Percentiles rank a stretch among this genome's conserved stretches.
phyloP scores from a whole-genome alignment of 179 eudicot genomes.

The Monotropa hypopitys region DNA sequence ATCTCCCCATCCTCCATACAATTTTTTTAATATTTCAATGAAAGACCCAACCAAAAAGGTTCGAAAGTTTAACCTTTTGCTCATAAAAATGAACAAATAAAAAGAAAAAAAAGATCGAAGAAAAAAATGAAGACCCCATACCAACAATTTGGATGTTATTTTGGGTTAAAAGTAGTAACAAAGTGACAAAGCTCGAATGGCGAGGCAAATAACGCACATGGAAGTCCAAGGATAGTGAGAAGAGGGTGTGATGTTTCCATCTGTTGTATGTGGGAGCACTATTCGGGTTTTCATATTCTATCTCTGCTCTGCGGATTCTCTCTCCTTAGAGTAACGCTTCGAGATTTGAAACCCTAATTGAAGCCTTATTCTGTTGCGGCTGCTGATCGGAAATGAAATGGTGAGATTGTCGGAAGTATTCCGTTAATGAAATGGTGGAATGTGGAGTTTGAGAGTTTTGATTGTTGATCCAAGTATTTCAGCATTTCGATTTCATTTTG shows the following conservation, averaged over 20 bases:
- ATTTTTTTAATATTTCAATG: too few relatives aligned
- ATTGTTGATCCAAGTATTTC: neutral
- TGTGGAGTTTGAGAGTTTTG: neutral
- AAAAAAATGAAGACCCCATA: neutral
- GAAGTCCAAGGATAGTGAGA: neutral
- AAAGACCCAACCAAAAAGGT: too few relatives aligned
- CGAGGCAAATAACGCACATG: neutral
- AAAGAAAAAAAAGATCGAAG: neutral
- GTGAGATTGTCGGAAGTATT: neutral
- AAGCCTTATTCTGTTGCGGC: neutral
- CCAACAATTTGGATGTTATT: neutral
- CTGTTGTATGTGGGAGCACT: constrained; percentile 4
- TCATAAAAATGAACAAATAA: too few relatives aligned
- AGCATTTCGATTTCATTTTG: neutral
- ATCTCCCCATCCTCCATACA: too few relatives aligned
- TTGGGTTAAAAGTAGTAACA: neutral
- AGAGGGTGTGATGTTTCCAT: neutral
- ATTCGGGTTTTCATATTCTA: constrained; percentile 5
- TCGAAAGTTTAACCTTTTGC: neutral
- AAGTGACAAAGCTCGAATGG: neutral
- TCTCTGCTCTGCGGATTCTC: neutral
- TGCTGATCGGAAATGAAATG: neutral
- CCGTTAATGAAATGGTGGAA: neutral
- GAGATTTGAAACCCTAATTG: constrained; percentile 2
- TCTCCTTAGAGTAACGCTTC: neutral